A percentile compares a stretch with the other conserved stretches of the same genome.
Conservation (phyloP, 2,329 filamentous ascomycete species). For the Fusarium illudens region DNA sequence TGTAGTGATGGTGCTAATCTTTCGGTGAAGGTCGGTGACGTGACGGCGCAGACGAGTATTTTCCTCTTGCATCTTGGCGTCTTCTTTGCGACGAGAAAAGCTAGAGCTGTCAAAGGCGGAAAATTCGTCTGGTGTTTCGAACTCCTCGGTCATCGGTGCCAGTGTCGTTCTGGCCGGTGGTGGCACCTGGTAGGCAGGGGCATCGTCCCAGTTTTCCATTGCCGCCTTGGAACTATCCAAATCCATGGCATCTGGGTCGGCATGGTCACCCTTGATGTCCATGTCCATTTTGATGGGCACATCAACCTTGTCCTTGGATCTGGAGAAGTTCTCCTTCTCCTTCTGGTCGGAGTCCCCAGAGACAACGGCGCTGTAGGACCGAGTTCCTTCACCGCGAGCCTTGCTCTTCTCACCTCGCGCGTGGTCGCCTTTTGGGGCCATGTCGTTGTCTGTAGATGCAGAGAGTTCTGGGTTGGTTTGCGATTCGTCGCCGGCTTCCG, state of each 20-base stretch:
- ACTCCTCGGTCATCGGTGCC: slow-evolving; percentile 22
- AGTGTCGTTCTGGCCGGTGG: slow-evolving; percentile 5
- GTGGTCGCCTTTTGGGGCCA: slow-evolving; percentile 22
- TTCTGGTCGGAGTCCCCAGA: slow-evolving; percentile 17
- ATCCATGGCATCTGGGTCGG: slow-evolving; percentile 15
- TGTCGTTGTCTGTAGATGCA: slow-evolving; percentile 3
- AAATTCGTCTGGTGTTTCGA: slow-evolving; percentile 29
- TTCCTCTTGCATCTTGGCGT: slow-evolving; percentile 23
- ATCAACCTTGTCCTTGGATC: slow-evolving; percentile 8
- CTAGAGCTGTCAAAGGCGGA: slow-evolving; percentile 25
- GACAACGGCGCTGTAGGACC: slow-evolving; percentile 20
- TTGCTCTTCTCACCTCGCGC: slow-evolving; percentile 10
- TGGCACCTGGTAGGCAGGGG: slow-evolving; percentile 15
- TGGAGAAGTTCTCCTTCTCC: not conserved
- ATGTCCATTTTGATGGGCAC: slow-evolving; percentile 4
- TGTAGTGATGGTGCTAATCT: slow-evolving; percentile 24
- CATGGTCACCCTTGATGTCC: not conserved
- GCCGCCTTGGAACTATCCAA: slow-evolving; percentile 7
- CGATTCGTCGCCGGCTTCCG: not conserved
- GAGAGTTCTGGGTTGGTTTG: not conserved
- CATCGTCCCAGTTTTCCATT: slow-evolving; percentile 6
- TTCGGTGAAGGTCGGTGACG: slow-evolving; percentile 33
- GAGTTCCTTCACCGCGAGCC: slow-evolving; percentile 25
- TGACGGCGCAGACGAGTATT: slow-evolving; percentile 28
- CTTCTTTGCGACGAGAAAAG: slow-evolving; percentile 13